Conservation (phyloP, 169 alveolate species). For the Cyclospora cayetanensis region DNA sequence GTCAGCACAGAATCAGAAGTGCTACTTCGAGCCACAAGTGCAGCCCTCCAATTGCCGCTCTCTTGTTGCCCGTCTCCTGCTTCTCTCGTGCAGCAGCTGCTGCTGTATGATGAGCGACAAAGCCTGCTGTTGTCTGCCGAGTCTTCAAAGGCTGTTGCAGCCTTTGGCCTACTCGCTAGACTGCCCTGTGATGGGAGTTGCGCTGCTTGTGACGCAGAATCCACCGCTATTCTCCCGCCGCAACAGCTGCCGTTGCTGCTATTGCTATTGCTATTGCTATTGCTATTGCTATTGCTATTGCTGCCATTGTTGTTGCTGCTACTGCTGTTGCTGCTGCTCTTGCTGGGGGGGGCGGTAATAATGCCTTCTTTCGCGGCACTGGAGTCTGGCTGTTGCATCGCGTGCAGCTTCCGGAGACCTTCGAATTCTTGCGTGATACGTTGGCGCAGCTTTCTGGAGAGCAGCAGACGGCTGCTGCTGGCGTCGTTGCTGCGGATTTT, state of each 20-base stretch:
- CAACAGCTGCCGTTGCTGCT: neutral
- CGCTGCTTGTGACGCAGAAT: neutral
- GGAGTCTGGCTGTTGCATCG: too few relatives aligned
- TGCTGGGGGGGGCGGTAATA: too few relatives aligned
- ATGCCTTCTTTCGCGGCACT: too few relatives aligned
- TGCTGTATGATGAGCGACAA: too few relatives aligned
- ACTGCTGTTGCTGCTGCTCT: neutral
- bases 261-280: neutral
- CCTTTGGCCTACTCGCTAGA: too few relatives aligned
- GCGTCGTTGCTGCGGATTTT: neutral
- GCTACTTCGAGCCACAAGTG: neutral
- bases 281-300: neutral
- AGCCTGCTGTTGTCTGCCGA: too few relatives aligned
- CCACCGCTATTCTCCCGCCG: neutral
- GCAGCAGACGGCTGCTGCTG: conserved; percentile 11
- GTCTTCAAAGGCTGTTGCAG: too few relatives aligned
- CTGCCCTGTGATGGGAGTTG: neutral
- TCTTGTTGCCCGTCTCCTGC: neutral
- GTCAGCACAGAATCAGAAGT: neutral
- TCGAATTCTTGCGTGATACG: neutral
- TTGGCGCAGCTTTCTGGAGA: neutral
- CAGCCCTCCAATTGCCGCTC: neutral
- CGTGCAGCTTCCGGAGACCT: neutral
- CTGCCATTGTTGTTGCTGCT: neutral
- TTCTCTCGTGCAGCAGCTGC: neutral